phyloP scores from a whole-genome alignment of 2,329 filamentous ascomycete genomes.

The Phaeosphaeriaceae sp. region DNA sequence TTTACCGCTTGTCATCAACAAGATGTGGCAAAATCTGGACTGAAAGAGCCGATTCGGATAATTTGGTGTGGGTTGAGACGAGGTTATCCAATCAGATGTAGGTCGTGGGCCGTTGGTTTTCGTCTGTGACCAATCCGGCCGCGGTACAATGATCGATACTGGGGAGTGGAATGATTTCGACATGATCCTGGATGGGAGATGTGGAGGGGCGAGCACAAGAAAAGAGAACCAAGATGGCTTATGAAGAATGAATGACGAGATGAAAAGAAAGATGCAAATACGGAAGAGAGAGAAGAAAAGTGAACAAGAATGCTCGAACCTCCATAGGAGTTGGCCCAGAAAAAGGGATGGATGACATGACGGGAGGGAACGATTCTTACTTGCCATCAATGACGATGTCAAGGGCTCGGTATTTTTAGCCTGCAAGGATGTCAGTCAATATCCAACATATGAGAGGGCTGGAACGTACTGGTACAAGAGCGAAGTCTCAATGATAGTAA shows the following conservation, averaged over 20 bases:
- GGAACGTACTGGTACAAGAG: background rate
- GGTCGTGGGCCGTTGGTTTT: too few relatives aligned
- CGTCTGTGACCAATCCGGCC: too few relatives aligned
- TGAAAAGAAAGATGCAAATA: background rate
- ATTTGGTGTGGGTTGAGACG: too few relatives aligned
- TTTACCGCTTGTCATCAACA: too few relatives aligned
- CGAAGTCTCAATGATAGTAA: background rate
- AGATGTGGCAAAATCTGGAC: too few relatives aligned
- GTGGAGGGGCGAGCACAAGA: background rate
- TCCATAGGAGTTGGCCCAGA: conserved; percentile 2
- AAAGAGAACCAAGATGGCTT: background rate
- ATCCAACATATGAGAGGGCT: too few relatives aligned
- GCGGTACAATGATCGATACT: too few relatives aligned
- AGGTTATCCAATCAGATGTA: too few relatives aligned
- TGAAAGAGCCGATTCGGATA: too few relatives aligned
- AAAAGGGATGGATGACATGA: background rate
- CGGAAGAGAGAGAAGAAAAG: background rate
- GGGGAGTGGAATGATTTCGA: too few relatives aligned
- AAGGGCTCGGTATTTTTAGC: background rate
- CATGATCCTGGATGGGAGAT: too few relatives aligned
- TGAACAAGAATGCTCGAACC: background rate
- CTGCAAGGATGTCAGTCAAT: background rate
- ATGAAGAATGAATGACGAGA: background rate
- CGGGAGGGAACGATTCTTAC: background rate
- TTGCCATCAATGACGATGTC: background rate